Conservation (phyloP, 768 basidiomycete species). For the Tremella fuciformis region DNA sequence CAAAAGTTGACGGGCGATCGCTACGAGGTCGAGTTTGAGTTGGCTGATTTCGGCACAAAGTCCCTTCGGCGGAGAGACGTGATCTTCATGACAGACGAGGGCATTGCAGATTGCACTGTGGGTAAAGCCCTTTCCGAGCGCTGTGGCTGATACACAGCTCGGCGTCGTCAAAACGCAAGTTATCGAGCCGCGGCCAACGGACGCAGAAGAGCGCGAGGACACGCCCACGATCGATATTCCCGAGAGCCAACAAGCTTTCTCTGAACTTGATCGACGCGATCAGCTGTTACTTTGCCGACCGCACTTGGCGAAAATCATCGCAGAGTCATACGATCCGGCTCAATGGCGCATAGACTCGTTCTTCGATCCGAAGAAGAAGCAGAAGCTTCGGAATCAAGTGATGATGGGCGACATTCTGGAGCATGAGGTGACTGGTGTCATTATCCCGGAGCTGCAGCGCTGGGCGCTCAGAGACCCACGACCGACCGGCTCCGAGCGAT, state of each 20-base stretch:
- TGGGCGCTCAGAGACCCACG: slow-evolving; percentile 30
- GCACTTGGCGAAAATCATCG: slow-evolving; percentile 28
- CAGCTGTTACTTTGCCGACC: slow-evolving; percentile 32
- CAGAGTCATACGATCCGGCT: slow-evolving; percentile 31
- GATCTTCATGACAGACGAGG: slow-evolving; percentile 22
- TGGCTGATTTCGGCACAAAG: neutral
- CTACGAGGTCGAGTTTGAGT: slow-evolving; percentile 3
- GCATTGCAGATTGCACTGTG: slow-evolving; percentile 30
- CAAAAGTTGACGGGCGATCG: slow-evolving; percentile 7
- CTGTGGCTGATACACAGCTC: too few species aligned
- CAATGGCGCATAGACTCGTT: slow-evolving; percentile 33
- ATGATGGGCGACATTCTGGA: slow-evolving; percentile 30
- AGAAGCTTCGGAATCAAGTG: neutral
- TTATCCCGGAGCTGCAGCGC: slow-evolving; percentile 38
- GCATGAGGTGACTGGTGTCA: slow-evolving; percentile 22
- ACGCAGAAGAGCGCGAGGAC: too few species aligned
- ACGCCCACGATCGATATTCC: too few species aligned
- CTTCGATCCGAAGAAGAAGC: slow-evolving; percentile 5
- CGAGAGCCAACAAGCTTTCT: slow-evolving; percentile 1
- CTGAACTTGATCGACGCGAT: slow-evolving; percentile 2
- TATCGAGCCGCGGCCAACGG: too few species aligned
- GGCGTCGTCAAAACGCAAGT: too few species aligned
- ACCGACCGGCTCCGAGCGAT: slow-evolving; percentile 33
- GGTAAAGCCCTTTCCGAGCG: neutral
- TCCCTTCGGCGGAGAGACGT: slow-evolving; percentile 14